Percentiles rank a stretch among this genome's conserved stretches.
These are phyloP conservation scores for Avena atlantica DNA, from an alignment of 176 grass and related monocot species.

Conservation along the genomic window DNA sequence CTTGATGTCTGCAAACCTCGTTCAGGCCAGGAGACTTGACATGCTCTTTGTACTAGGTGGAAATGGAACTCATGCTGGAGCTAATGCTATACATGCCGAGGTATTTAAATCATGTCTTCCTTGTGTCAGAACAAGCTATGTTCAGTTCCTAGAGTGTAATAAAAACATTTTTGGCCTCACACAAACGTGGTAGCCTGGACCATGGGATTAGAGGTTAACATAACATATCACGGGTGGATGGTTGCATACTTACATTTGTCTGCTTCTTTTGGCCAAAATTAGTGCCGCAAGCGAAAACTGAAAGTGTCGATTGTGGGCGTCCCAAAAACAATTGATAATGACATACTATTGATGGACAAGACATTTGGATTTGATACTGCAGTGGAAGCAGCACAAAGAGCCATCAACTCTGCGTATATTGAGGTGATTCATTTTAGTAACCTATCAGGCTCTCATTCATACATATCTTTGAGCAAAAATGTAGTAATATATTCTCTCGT, in stretches of 20 bases:
- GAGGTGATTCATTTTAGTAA: constrained; percentile 65
- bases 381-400: constrained; percentile 95
- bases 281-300: constrained; percentile 93
- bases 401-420: constrained; percentile 98
- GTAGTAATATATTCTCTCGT: not conserved
- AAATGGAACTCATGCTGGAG: constrained; percentile 98
- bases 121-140: constrained; percentile 17
- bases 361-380: constrained; percentile 99
- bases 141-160: constrained; percentile 17
- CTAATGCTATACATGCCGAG: constrained; percentile 93
- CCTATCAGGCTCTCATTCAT: constrained; percentile 1
- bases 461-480: constrained; percentile 18
- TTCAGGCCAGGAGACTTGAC: constrained; percentile 87
- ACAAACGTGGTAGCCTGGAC: not conserved
- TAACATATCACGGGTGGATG: not conserved
- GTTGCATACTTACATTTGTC: constrained; percentile 36
- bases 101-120: constrained; percentile 37
- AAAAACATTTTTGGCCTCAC: constrained; percentile 10
- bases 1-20: constrained; percentile 37
- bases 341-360: constrained; percentile 97
- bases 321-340: constrained; percentile 98
- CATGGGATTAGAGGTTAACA: not conserved
- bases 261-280: not conserved
- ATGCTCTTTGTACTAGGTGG: constrained; percentile 97
- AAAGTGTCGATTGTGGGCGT: constrained; percentile 85